These are phyloP conservation scores for Entamoeba invadens DNA, from an alignment of 208 protist genomes.

Conservation along the genomic window DNA sequence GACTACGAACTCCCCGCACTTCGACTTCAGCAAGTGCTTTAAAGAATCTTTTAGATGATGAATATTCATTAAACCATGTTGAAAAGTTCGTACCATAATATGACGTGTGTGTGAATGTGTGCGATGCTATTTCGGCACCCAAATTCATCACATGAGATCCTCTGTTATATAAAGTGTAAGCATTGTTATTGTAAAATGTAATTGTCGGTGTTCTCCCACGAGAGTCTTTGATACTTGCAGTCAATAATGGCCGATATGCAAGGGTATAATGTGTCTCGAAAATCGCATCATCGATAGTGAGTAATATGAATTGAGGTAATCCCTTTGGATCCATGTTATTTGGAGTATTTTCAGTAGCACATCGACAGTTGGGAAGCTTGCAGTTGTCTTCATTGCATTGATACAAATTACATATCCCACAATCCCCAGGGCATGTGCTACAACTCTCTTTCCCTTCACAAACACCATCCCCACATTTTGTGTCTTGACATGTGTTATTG, in stretches of 20 bases:
- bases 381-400: not conserved
- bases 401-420: not conserved
- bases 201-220: not conserved
- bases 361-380: not conserved
- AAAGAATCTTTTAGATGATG: not conserved
- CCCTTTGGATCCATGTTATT: not conserved
- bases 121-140: not conserved
- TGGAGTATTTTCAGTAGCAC: not conserved
- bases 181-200: not conserved
- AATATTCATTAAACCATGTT: not conserved
- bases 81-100: not conserved
- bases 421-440: not conserved
- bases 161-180: not conserved
- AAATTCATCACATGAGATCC: not conserved
- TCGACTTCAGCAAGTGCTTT: not conserved
- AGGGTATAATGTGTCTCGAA: not conserved
- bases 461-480: not conserved
- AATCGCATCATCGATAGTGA: not conserved
- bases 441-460: not conserved
- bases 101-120: not conserved
- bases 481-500: not conserved
- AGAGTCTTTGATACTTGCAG: not conserved
- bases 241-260: not conserved
- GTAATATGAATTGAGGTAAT: not conserved
- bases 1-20: not conserved